Percentiles rank a stretch among this genome's conserved stretches.
These are phyloP conservation scores for Salix caprea DNA, from an alignment of 345 rosid species.

Conservation along the genomic window DNA sequence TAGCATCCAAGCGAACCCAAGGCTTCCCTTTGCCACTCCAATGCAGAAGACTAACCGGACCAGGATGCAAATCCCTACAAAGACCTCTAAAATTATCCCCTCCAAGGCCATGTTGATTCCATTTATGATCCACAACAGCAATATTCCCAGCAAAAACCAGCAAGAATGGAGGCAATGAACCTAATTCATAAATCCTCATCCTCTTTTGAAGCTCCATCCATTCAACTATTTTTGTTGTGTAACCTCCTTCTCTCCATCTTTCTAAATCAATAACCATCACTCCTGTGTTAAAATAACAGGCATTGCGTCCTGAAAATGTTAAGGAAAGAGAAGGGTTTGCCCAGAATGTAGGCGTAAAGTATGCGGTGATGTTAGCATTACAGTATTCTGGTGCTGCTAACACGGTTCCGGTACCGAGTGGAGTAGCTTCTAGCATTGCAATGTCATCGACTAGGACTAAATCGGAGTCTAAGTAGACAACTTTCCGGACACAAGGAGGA, in stretches of 20 bases:
- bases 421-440: constrained; percentile 27
- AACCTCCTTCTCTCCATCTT: constrained; percentile 36
- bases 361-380: constrained; percentile 35
- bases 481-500: constrained; percentile 25
- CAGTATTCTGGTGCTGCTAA: constrained; percentile 42
- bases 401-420: constrained; percentile 20
- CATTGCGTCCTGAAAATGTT: constrained; percentile 28
- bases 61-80: constrained; percentile 39
- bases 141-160: constrained; percentile 38
- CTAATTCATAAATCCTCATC: constrained; percentile 41
- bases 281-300: constrained; percentile 42
- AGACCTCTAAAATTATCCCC: constrained; percentile 37
- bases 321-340: constrained; percentile 31
- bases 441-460: constrained; percentile 39
- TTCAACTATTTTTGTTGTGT: constrained; percentile 32
- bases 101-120: constrained; percentile 46
- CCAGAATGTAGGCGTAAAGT: constrained; percentile 42
- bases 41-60: constrained; percentile 42
- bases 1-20: constrained; percentile 31
- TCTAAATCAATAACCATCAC: constrained; percentile 37
- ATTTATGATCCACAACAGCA: constrained; percentile 36
- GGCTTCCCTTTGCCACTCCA: constrained; percentile 51
- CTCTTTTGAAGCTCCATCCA: constrained; percentile 48
- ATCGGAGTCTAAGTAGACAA: constrained; percentile 38
- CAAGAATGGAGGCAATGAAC: constrained; percentile 41